Conservation (phyloP, 1,284 basidiomycete species). For the Tremellales sp. region DNA sequence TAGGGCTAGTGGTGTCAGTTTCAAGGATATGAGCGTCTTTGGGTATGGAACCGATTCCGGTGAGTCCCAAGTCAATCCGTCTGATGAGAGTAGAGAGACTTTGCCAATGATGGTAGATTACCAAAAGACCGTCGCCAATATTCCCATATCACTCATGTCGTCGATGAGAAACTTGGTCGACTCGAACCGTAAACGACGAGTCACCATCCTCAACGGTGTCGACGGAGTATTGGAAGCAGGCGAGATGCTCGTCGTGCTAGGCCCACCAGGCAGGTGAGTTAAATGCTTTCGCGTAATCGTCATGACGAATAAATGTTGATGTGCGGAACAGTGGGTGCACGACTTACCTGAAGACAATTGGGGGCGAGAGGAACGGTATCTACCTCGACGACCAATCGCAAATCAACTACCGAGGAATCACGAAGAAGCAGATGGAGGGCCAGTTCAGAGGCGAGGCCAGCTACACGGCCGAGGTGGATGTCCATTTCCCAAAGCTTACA, state of each 20-base stretch:
- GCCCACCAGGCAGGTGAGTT: conserved; percentile 56
- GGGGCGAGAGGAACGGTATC: conserved; percentile 52
- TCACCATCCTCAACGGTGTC: conserved; percentile 51
- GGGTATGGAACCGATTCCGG: conserved; percentile 47
- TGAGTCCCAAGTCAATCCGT: conserved; percentile 6
- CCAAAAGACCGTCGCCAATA: conserved; percentile 51
- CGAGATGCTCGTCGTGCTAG: conserved; percentile 55
- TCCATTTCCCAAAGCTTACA: conserved; percentile 52
- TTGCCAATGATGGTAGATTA: conserved; percentile 31
- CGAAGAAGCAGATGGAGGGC: conserved; percentile 32
- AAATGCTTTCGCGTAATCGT: conserved; percentile 11
- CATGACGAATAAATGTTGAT: neutral
- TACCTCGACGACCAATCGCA: conserved; percentile 39
- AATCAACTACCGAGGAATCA: conserved; percentile 38
- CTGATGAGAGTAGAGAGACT: neutral
- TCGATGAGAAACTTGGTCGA: conserved; percentile 35
- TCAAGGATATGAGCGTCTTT: conserved; percentile 47
- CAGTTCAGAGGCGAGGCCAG: conserved; percentile 44
- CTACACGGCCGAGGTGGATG: conserved; percentile 47
- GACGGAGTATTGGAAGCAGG: conserved; percentile 48
- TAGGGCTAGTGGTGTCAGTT: conserved; percentile 49
- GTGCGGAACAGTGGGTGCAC: conserved; percentile 55
- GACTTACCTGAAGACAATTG: conserved; percentile 52
- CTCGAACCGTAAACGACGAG: conserved; percentile 38
- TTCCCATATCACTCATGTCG: conserved; percentile 33